Evolutionary conservation across 1,139 yeast species (phyloP), one percentile per base, ranked within the genome.

Genomic region (Saccharomyces pastorianus): DNA sequence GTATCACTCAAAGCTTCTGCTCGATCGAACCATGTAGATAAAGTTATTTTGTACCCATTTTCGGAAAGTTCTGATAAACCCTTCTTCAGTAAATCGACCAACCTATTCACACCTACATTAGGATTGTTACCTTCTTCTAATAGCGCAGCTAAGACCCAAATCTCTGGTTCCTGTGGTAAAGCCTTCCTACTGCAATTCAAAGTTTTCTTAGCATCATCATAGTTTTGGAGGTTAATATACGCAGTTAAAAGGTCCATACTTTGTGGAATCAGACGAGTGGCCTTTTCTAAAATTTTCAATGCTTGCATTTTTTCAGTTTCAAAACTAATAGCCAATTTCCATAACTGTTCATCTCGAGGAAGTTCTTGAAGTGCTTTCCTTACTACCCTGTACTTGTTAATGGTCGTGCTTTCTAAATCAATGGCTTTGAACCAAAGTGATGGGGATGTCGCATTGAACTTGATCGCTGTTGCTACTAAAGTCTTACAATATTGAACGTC

Each of bases 141-240:
- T 56, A 83, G 79, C 1, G 83, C 78, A 1, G 90, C 91, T 0
- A 84, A 76, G 1, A 88, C 71, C 95, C 96, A 88, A 1, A 89
- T 76, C 27, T 76, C 75, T 48, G 76, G 71, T n/a, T 82, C 77
- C 4, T 76, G 72, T 4, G 79, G 76, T 23, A 85, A 66, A 0
- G 70, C 68, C 57, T 80, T 81, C 56, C 88, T 73, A 0, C 96
- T 95, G 41, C 67, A 71, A 59, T 83, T 82, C 41, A 89, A 71
- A 0, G 81, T 71, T 17, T 70, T 64, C 58, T 80, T 80, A 0
- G 90, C 84, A 69, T 69, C 58, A 73, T 76, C 32, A 76, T 66
- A 58, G 2, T 67, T 67, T 56, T 80, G 82, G 26, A 78, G 56
- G 11, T 70, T 70, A 4, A 78, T 73, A 0, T 81, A 73, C n/a